A percentile compares a stretch with the other conserved stretches of the same genome.
phyloP scores from a whole-genome alignment of 495 filamentous ascomycete genomes.

The Aspergillus ostianus region DNA sequence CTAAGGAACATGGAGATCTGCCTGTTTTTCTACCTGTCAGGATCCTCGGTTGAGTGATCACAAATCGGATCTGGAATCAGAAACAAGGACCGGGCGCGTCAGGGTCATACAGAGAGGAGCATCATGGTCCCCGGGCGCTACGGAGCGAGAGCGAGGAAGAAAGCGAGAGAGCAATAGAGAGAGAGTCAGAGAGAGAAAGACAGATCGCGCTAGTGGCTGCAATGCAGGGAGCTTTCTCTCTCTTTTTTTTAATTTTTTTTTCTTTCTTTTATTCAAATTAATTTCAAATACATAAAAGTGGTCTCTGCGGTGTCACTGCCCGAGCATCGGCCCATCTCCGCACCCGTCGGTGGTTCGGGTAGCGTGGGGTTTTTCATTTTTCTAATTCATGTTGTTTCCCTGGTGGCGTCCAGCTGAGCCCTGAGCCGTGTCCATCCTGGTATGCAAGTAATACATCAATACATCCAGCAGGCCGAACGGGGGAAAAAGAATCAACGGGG shows the following conservation, averaged over 20 bases:
- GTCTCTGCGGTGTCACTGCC: conserved; percentile 18
- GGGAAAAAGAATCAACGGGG: conserved; percentile 3
- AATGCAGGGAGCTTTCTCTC: conserved; percentile 12
- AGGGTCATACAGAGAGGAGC: too few species aligned
- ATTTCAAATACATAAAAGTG: too few species aligned
- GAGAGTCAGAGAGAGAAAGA: too few species aligned
- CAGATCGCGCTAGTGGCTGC: background rate
- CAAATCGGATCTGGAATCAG: too few species aligned
- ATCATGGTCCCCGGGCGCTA: too few species aligned
- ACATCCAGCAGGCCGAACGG: conserved; percentile 7
- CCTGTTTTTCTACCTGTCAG: too few species aligned
- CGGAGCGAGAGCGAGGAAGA: background rate
- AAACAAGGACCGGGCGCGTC: too few species aligned
- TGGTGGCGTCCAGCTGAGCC: conserved; percentile 27
- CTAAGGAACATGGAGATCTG: too few species aligned
- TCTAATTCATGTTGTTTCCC: background rate
- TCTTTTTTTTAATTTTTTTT: conserved; percentile 14
- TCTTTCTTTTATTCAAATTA: too few species aligned
- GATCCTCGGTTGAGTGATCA: too few species aligned
- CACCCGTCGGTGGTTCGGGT: conserved; percentile 12
- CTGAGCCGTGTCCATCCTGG: conserved; percentile 24
- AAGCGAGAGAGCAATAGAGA: background rate
- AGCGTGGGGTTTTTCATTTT: conserved; percentile 16
- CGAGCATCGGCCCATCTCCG: conserved; percentile 18
- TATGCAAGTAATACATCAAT: conserved; percentile 23